These are phyloP conservation scores for Pythium graminicola DNA, from an alignment of 352 stramenopile genomes.

Conservation along the genomic window DNA sequence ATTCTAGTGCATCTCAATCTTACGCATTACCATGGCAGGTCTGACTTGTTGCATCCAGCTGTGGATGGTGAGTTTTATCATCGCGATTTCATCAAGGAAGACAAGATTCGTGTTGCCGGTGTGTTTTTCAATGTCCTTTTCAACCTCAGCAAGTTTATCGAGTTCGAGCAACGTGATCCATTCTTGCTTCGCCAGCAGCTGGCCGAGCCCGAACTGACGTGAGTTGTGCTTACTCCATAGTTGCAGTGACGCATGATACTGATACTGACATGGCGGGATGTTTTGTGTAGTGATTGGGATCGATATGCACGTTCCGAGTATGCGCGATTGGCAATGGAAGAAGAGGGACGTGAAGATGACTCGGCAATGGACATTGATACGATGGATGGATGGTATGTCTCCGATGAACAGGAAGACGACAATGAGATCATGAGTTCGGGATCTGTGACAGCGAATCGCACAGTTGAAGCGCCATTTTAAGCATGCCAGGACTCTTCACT, in stretches of 20 bases:
- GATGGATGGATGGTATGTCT: slow-evolving; percentile 87
- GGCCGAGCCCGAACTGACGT: slow-evolving; percentile 84
- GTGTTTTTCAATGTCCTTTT: slow-evolving; percentile 99
- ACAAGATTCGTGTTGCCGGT: slow-evolving; percentile 90
- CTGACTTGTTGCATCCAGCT: slow-evolving; percentile 71
- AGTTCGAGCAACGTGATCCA: slow-evolving; percentile 97
- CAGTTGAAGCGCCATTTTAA: slow-evolving; percentile 68
- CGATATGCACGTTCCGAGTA: slow-evolving; percentile 96
- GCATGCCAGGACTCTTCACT: neutral
- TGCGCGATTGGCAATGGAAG: slow-evolving; percentile 94
- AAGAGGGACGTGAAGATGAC: slow-evolving; percentile 90
- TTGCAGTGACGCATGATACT: neutral
- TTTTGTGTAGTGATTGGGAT: slow-evolving; percentile 92
- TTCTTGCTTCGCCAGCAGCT: slow-evolving; percentile 94
- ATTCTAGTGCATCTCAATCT: neutral
- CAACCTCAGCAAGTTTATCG: slow-evolving; percentile 99
- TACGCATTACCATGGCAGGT: slow-evolving; percentile 23
- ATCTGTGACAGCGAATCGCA: slow-evolving; percentile 30
- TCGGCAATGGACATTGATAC: slow-evolving; percentile 86
- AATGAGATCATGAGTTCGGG: slow-evolving; percentile 34
- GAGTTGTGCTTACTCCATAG: neutral
- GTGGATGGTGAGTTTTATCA: slow-evolving; percentile 76
- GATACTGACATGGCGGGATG: neutral
- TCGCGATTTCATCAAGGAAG: slow-evolving; percentile 70
- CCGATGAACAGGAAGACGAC: slow-evolving; percentile 72